Percentiles rank a stretch among this genome's conserved stretches.
Conservation (phyloP, 768 basidiomycete genomes). For the Lactarius sp. region DNA sequence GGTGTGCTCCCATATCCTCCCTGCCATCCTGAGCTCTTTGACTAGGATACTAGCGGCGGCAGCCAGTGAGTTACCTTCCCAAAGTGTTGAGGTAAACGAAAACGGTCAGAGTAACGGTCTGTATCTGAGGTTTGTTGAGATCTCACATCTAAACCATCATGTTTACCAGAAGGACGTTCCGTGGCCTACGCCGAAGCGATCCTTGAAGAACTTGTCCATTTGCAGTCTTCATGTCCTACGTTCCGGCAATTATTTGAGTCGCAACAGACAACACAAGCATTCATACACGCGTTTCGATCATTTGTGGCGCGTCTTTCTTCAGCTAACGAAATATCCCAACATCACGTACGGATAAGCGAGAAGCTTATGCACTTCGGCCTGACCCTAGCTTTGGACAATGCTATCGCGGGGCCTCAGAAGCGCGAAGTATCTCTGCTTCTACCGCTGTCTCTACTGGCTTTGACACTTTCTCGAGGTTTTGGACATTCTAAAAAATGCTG, state of each 20-base stretch:
- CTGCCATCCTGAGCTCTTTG: constrained; percentile 65
- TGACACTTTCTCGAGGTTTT: constrained; percentile 43
- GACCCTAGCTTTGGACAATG: constrained; percentile 59
- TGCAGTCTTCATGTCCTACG: constrained; percentile 57
- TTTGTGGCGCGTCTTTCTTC: constrained; percentile 45
- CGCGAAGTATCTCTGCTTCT: constrained; percentile 48
- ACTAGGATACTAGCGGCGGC: constrained; percentile 44
- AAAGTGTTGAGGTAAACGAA: constrained; percentile 27
- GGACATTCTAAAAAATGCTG: constrained; percentile 51
- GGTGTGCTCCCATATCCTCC: constrained; percentile 62
- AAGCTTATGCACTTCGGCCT: constrained; percentile 68
- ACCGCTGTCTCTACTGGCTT: neutral
- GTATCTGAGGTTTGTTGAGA: neutral
- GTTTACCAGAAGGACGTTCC: constrained; percentile 4
- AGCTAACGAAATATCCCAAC: constrained; percentile 38
- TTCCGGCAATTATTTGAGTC: constrained; percentile 74
- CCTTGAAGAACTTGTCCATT: constrained; percentile 61
- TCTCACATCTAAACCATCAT: neutral
- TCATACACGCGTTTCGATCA: constrained; percentile 57
- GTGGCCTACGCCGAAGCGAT: constrained; percentile 46
- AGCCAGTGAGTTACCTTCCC: neutral
- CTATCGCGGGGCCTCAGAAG: constrained; percentile 61
- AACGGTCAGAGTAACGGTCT: constrained; percentile 13
- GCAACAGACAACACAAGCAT: constrained; percentile 60
- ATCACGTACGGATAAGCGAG: constrained; percentile 53